These are phyloP conservation scores for Cucumis melo DNA, from an alignment of 306 rosid species.

Conservation along the genomic window DNA sequence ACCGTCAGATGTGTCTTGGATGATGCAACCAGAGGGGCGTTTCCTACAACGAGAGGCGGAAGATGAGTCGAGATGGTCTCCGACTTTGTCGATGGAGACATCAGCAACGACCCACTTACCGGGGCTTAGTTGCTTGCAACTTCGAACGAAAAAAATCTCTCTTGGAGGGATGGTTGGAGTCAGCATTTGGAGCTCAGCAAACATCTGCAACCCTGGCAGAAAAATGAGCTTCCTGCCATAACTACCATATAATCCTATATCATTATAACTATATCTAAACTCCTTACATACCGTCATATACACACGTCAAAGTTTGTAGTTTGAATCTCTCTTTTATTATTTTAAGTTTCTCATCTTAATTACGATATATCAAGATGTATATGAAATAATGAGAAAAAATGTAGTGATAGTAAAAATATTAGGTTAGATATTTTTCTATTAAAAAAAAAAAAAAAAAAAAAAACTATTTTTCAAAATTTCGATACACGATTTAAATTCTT, in stretches of 20 bases:
- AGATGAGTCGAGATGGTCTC: slow-evolving; percentile 58
- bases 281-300: too few species aligned
- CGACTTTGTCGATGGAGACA: slow-evolving; percentile 69
- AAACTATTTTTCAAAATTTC: too few species aligned
- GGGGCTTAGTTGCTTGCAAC: slow-evolving; percentile 52
- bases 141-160: slow-evolving; percentile 73
- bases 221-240: background rate
- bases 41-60: slow-evolving; percentile 65
- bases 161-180: slow-evolving; percentile 78
- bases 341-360: too few species aligned
- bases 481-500: fast-evolving
- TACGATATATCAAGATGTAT: too few species aligned
- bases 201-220: slow-evolving; percentile 45
- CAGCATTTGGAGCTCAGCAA: slow-evolving; percentile 83
- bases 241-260: background rate
- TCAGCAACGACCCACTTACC: slow-evolving; percentile 85
- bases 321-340: too few species aligned
- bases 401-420: too few species aligned
- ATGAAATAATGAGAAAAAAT: too few species aligned
- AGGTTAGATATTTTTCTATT: too few species aligned
- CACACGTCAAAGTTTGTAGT: too few species aligned
- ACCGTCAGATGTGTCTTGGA: slow-evolving; percentile 71
- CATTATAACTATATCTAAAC: too few species aligned
- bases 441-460: too few species aligned
- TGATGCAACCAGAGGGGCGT: slow-evolving; percentile 97